A percentile compares a stretch with the other conserved stretches of the same genome.
These are phyloP conservation scores for Lipomyces starkeyi DNA, from an alignment of 805 yeast species.

Conservation along the genomic window DNA sequence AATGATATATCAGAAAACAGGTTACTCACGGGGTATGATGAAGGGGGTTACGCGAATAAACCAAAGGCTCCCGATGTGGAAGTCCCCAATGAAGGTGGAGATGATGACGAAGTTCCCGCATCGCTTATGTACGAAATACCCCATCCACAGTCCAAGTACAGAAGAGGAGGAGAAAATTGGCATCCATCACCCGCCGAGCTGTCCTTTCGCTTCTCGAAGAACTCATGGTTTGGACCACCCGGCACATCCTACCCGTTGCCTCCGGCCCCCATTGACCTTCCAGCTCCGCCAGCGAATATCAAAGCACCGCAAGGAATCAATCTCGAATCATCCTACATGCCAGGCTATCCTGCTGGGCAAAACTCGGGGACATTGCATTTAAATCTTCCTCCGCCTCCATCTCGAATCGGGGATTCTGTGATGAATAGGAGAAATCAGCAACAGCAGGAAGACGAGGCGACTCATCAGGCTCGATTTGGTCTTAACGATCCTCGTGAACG, in stretches of 20 bases:
- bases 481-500: conserved; percentile 68
- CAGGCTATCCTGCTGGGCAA: conserved; percentile 10
- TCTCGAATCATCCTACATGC: conserved; percentile 33
- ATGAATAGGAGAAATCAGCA: conserved; percentile 5
- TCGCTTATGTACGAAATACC: conserved; percentile 34
- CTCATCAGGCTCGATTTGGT: conserved; percentile 47
- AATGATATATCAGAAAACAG: not conserved
- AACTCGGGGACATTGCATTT: conserved; percentile 7
- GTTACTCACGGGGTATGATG: not conserved
- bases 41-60: not conserved
- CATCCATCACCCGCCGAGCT: conserved; percentile 35
- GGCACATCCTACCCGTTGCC: conserved; percentile 37
- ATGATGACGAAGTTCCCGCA: conserved; percentile 32
- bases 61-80: not conserved
- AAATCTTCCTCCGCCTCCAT: conserved; percentile 34
- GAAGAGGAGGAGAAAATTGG: conserved; percentile 27
- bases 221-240: conserved; percentile 32
- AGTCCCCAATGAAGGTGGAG: conserved; percentile 9
- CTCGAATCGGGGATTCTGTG: conserved; percentile 21
- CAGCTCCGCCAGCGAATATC: conserved; percentile 36
- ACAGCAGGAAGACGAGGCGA: conserved; percentile 12
- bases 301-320: conserved; percentile 33
- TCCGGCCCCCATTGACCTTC: conserved; percentile 32
- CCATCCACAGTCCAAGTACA: conserved; percentile 3
- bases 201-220: conserved; percentile 32